Percentiles rank a stretch among this genome's conserved stretches.
Evolutionary conservation across 2,329 filamentous ascomycete genomes (phyloP).

Genomic region (Verticillium tricorpus): DNA sequence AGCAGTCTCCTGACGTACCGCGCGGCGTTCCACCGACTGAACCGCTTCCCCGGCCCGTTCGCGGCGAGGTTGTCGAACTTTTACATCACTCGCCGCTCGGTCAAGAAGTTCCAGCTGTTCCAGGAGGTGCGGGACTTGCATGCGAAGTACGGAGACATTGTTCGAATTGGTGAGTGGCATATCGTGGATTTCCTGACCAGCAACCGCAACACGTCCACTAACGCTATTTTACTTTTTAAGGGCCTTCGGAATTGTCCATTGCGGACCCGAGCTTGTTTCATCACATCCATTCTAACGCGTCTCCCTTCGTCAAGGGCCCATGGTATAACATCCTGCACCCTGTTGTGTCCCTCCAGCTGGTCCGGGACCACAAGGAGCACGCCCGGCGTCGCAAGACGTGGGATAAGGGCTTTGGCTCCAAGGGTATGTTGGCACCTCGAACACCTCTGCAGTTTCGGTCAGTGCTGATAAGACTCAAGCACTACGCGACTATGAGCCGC

Average conservation of each 20-base stretch:
- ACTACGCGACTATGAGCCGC: constrained; percentile 21
- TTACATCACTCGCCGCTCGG: constrained; percentile 14
- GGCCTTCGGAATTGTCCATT: constrained; percentile 26
- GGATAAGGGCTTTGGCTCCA: constrained; percentile 25
- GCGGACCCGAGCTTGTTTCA: constrained; percentile 20
- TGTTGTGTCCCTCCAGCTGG: constrained; percentile 21
- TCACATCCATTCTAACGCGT: constrained; percentile 21
- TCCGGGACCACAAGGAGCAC: constrained; percentile 24
- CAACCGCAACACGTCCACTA: not conserved
- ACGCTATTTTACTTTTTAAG: constrained; percentile 8
- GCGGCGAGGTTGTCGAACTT: constrained; percentile 18
- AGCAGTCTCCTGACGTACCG: constrained; percentile 17
- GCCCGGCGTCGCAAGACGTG: constrained; percentile 25
- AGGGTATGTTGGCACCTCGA: constrained; percentile 12
- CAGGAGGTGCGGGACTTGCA: constrained; percentile 21
- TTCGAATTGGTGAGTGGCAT: constrained; percentile 18
- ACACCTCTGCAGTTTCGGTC: no score
- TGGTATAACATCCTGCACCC: constrained; percentile 28
- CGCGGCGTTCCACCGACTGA: constrained; percentile 19
- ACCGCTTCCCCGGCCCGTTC: constrained; percentile 22
- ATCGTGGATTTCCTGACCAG: no score
- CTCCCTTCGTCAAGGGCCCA: constrained; percentile 23
- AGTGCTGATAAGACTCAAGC: constrained; percentile 2
- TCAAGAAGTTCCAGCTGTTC: constrained; percentile 17
- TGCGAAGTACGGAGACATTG: constrained; percentile 22